Base-by-base conservation (phyloP, 306 rosid genomes). In the Fragaria iinumae region DNA sequence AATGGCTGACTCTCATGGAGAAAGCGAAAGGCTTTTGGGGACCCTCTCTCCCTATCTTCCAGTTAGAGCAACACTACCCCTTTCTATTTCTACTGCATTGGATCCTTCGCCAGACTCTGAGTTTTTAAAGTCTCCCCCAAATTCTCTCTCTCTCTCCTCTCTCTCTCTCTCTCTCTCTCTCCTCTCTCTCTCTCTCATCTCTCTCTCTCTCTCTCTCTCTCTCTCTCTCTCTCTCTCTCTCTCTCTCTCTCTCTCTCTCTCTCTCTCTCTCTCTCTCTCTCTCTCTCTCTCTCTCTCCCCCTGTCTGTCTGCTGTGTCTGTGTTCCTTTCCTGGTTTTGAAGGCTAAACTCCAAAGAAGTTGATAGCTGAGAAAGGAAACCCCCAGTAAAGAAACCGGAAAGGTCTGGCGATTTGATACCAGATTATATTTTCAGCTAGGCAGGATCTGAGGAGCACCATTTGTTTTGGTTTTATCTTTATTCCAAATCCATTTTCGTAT, bases 101-200 rank as follows among this genome's bases (percentile, higher is more conserved):
- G 95, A 92, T 92, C 89, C 97, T 84, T 90, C 97, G 91, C 91
- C 89, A 75, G 83, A 76, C 39, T 76, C 67, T 36, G 67, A n/a
- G 84, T 44, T 71, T 84, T 82, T 82, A 64, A 75, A 76, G 48
- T 65, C 17, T 50, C 59, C 47, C 48, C 6, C 52, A 41, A 11
- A 41, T 41, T 60, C 34, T 50, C 38, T 27, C 77, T 25, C 38
- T 60, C 34, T 50, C 38, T 60, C 80, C 34, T 50, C 38, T 27
- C 77, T 25, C 72, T 68, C 79, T 79, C 59, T 50, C 38, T 60
- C 34, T 50, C 38, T 27, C 77, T 25, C 72, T 68, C 79, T 79
- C 59, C 76, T n/a, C n/a, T n/a, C n/a, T n/a, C n/a, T n/a, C n/a
- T n/a, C n/a, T n/a, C n/a, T n/a, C n/a, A n/a, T n/a, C 38, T 60